Evolutionary conservation across 108 stramenopile genomes (phyloP).

Genomic region (Nitzschia sp.): DNA sequence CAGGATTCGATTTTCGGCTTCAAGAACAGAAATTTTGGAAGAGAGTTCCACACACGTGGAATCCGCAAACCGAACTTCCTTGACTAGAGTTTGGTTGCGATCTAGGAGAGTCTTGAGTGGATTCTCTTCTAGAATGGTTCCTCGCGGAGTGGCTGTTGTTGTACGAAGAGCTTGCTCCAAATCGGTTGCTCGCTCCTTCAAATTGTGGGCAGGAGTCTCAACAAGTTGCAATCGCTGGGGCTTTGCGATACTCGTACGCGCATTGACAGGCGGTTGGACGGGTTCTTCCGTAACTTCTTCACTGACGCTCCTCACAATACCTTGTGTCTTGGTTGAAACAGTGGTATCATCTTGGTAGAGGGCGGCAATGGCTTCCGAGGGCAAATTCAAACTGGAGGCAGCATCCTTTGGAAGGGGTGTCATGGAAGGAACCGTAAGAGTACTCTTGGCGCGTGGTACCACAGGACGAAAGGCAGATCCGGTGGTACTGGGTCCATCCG

Average conservation of each 20-base stretch:
- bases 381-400: neutral
- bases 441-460: neutral
- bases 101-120: slow-evolving; percentile 50
- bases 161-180: slow-evolving; percentile 30
- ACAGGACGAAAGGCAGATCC: slow-evolving; percentile 6
- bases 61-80: slow-evolving; percentile 84
- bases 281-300: neutral
- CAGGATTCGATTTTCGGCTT: slow-evolving; percentile 20
- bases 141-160: slow-evolving; percentile 33
- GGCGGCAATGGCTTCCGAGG: neutral
- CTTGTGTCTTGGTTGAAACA: neutral
- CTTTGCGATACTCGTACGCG: slow-evolving; percentile 24
- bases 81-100: slow-evolving; percentile 77
- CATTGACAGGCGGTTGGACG: slow-evolving; percentile 4
- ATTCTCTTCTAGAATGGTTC: slow-evolving; percentile 37
- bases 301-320: neutral
- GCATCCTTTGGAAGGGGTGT: neutral
- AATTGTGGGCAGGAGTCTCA: slow-evolving; percentile 18
- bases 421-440: neutral
- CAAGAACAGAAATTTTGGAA: slow-evolving; percentile 27
- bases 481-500: slow-evolving; percentile 8
- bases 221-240: slow-evolving; percentile 2
- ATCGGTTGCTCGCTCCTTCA: slow-evolving; percentile 27
- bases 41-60: slow-evolving; percentile 82
- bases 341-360: no score